phyloP scores from a whole-genome alignment of 2,329 filamentous ascomycete species.

The Dothideomycetes sp. region DNA sequence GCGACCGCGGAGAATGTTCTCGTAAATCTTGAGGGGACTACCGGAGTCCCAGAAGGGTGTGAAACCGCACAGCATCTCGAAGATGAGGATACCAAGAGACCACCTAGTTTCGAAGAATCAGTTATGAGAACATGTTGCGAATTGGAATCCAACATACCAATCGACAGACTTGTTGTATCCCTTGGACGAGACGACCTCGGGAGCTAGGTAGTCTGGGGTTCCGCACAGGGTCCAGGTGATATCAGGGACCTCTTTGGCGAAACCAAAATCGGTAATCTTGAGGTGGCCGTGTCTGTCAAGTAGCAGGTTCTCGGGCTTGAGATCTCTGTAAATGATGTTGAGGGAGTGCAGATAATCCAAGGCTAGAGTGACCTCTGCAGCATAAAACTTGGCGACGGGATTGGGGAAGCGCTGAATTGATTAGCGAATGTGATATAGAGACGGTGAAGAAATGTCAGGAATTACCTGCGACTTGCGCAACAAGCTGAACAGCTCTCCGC shows the following conservation, averaged over 20 bases:
- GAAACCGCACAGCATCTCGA: constrained; percentile 98
- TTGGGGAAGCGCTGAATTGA: constrained; percentile 82
- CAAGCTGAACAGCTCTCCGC: constrained; percentile 91
- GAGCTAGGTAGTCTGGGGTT: constrained; percentile 92
- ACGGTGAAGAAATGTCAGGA: too few species aligned
- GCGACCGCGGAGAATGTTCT: constrained; percentile 92
- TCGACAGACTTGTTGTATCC: constrained; percentile 99
- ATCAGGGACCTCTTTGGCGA: constrained; percentile 95
- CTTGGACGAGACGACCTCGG: constrained; percentile 97
- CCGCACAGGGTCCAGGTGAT: constrained; percentile 99
- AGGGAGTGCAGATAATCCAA: constrained; percentile 89
- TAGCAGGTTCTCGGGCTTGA: constrained; percentile 90
- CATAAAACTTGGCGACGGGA: constrained; percentile 97
- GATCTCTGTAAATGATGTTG: constrained; percentile 94
- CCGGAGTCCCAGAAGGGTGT: constrained; percentile 98
- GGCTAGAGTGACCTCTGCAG: constrained; percentile 89
- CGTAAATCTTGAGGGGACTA: constrained; percentile 98
- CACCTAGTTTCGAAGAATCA: constrained; percentile 51
- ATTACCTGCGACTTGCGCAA: constrained; percentile 85
- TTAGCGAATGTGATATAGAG: constrained; percentile 6
- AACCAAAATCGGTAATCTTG: constrained; percentile 97
- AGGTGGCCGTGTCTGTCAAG: constrained; percentile 87
- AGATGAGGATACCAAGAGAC: constrained; percentile 96
- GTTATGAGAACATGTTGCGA: not conserved
- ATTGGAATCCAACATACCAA: constrained; percentile 53